Evolutionary conservation across 2,329 filamentous ascomycete genomes (phyloP).

Genomic region (Microdochium paspali): DNA sequence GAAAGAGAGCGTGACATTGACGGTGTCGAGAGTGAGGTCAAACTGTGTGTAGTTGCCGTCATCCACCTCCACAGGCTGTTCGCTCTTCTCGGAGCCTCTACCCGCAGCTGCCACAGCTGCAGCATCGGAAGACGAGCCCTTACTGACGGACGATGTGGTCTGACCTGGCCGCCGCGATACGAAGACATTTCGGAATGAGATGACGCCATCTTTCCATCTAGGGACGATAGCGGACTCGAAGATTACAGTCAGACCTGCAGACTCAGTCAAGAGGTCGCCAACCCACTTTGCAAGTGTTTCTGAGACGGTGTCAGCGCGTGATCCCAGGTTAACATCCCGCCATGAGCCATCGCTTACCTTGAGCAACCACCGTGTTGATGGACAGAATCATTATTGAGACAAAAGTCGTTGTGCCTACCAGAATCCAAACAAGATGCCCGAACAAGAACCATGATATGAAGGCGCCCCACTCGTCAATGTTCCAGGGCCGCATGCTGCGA

Average conservation of each 20-base stretch:
- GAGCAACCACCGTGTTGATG: conserved; percentile 93
- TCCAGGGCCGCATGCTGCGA: conserved; percentile 86
- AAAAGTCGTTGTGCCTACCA: conserved; percentile 96
- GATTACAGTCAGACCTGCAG: conserved; percentile 84
- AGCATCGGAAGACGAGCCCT: conserved; percentile 77
- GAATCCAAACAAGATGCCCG: conserved; percentile 87
- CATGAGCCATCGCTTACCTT: conserved; percentile 45
- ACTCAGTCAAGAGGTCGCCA: conserved; percentile 90
- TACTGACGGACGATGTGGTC: conserved; percentile 72
- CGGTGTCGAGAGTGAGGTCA: conserved; percentile 85
- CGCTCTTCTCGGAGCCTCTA: conserved; percentile 40
- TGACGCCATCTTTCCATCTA: conserved; percentile 90
- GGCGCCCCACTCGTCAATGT: conserved; percentile 90
- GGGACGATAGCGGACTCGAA: conserved; percentile 98
- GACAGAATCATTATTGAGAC: conserved; percentile 84
- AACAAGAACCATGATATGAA: conserved; percentile 91
- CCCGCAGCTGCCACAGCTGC: conserved; percentile 78
- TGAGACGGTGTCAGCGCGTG: conserved; percentile 21
- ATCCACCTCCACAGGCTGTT: conserved; percentile 47
- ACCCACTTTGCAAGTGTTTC: conserved; percentile 91
- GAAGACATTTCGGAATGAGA: conserved; percentile 94
- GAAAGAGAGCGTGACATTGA: conserved; percentile 94
- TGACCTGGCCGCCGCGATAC: conserved; percentile 86
- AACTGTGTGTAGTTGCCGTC: conserved; percentile 98
- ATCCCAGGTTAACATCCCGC: neutral